Base-by-base conservation (phyloP, 73 alveolate species). In the Stentor coeruleus region DNA sequence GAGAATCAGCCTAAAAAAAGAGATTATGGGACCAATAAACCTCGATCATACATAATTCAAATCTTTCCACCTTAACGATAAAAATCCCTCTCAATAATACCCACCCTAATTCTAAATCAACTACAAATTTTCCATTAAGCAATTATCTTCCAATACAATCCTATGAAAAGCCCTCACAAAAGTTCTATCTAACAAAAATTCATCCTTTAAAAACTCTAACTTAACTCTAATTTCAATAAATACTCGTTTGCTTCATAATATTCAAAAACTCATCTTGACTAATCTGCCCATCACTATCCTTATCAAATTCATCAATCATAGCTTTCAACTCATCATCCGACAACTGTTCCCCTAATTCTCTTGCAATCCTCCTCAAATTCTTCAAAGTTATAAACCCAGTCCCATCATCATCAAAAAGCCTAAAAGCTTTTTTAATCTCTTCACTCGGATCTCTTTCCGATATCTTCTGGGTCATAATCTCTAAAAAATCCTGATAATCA, bases 281-380 rank as follows among this genome's bases (percentile, higher is more conserved):
- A 82, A 91, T 87, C 39, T 81, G 84, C 3, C 91, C 91, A 39
- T 81, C 87, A 35, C 33, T 57, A 72, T 81, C 99, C 77, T 91
- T 94, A 88, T 92, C 98, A 74, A 94, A 95, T 83, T 93, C 99
- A 83, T 97, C 99, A 38, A 97, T 97, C 99, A 97, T 97, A 37
- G 98, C 99, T 81, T 96, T 91, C 58, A 97, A 88, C 85, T 98
- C 99, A 74, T 95, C 98, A 83, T 98, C 99, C 35, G 99, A 89
- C 38, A 98, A 83, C 87, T 92, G 96, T 84, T 98, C 99, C 59
- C 99, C 99, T 3, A 98, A 93, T 89, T 98, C 99, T 81, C 98
- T 95, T 3, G 99, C 99, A 57, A 98, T 98, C 86, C 98, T 95
- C 88, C 92, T 98, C 60, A 98, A 87, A 82, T 98, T 98, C 88